These are phyloP conservation scores for Umbelopsis sp. DNA, from an alignment of 192 early-diverging fungal genomes.

Conservation along the genomic window DNA sequence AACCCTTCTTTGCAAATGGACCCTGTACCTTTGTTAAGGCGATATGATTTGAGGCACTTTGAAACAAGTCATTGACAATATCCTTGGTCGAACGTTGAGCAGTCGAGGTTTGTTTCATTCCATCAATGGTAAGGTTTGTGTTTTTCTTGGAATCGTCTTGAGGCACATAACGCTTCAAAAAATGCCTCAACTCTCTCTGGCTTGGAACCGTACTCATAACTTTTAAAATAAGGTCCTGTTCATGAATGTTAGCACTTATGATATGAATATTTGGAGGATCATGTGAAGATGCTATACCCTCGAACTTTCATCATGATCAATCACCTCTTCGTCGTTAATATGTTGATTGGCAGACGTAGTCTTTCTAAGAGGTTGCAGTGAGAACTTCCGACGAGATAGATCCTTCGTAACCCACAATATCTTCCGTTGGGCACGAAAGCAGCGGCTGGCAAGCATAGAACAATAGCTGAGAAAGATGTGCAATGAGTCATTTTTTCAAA, in stretches of 20 bases:
- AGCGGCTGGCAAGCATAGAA: not conserved
- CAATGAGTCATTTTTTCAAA: not conserved
- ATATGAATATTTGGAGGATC: not conserved
- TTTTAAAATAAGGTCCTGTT: constrained; percentile 62
- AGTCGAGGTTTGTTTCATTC: not conserved
- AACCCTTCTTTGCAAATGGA: constrained; percentile 44
- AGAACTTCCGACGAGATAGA: not conserved
- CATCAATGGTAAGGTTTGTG: not conserved
- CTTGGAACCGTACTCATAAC: constrained; percentile 63
- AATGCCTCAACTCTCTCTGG: constrained; percentile 65
- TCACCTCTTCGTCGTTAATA: not conserved
- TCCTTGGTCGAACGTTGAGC: constrained; percentile 28
- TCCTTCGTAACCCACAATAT: not conserved
- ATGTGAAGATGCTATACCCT: not conserved
- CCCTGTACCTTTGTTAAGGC: constrained; percentile 63
- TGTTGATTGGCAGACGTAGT: not conserved
- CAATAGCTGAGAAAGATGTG: not conserved
- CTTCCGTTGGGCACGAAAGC: not conserved
- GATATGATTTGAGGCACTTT: constrained; percentile 51
- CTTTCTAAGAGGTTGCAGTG: constrained; percentile 3
- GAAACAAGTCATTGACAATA: constrained; percentile 47
- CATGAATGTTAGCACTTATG: not conserved
- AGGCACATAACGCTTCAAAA: constrained; percentile 55
- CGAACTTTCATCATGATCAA: constrained; percentile 6
- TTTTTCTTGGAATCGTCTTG: not conserved